These are phyloP conservation scores for Candida glaebosa DNA, from an alignment of 805 yeast species.

Conservation along the genomic window DNA sequence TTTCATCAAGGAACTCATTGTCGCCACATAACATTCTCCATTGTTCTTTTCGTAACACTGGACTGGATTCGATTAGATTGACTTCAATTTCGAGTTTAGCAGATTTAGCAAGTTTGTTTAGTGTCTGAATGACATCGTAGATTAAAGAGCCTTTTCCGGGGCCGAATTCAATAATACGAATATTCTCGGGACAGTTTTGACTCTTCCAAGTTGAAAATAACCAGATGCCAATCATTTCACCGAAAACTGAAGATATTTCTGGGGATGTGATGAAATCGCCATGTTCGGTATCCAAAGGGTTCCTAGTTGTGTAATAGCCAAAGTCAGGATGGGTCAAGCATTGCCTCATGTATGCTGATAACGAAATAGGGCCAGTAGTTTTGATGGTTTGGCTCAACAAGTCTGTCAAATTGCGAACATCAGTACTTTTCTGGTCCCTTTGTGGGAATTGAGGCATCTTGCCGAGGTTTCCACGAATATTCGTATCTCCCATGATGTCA, in stretches of 20 bases:
- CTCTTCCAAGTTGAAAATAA: constrained; percentile 52
- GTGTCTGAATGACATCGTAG: constrained; percentile 54
- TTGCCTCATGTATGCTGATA: constrained; percentile 75
- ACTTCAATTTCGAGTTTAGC: constrained; percentile 35
- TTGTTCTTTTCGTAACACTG: constrained; percentile 58
- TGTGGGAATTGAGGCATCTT: constrained; percentile 36
- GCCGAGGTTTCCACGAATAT: constrained; percentile 34
- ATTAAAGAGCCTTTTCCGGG: constrained; percentile 84
- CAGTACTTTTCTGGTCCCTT: constrained; percentile 9
- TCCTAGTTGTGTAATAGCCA: constrained; percentile 77
- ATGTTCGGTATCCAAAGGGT: constrained; percentile 56
- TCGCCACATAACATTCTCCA: constrained; percentile 41
- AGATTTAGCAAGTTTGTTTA: constrained; percentile 36
- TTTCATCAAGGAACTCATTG: constrained; percentile 14
- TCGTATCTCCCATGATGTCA: constrained; percentile 34
- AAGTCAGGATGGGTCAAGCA: constrained; percentile 73
- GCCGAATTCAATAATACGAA: constrained; percentile 71
- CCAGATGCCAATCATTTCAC: constrained; percentile 83
- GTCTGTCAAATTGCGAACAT: constrained; percentile 25
- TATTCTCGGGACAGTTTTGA: constrained; percentile 48
- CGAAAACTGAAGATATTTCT: constrained; percentile 83
- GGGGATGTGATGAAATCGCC: constrained; percentile 88
- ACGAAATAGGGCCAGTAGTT: constrained; percentile 73
- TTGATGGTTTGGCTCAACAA: constrained; percentile 49
- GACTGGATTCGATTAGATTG: constrained; percentile 69